phyloP scores from a whole-genome alignment of 2,329 filamentous ascomycete species.

The Fusarium tanahbumbuense region DNA sequence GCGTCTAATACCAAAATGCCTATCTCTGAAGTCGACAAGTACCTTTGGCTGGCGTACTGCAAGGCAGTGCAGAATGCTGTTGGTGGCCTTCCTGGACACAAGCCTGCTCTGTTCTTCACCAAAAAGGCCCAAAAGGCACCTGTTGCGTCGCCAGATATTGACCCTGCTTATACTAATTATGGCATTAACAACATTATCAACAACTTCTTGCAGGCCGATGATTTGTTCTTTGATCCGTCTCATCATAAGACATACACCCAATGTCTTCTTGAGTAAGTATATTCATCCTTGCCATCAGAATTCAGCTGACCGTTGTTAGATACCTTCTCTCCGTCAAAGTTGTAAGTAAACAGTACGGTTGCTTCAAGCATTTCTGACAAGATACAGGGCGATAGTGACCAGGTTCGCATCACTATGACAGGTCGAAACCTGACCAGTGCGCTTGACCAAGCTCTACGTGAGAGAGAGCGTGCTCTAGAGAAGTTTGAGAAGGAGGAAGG shows the following conservation, averaged over 20 bases:
- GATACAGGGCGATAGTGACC: conserved; percentile 9
- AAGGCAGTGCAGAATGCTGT: conserved; percentile 35
- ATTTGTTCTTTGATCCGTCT: conserved; percentile 34
- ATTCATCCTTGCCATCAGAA: accelerated
- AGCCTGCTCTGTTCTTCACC: conserved; percentile 38
- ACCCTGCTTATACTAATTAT: conserved; percentile 32
- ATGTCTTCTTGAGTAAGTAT: conserved; percentile 29
- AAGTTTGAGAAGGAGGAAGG: conserved; percentile 30
- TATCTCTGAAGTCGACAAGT: conserved; percentile 21
- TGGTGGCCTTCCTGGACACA: conserved; percentile 35
- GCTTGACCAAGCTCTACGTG: conserved; percentile 21
- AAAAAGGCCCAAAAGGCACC: conserved; percentile 39
- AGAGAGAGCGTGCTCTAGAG: conserved; percentile 24
- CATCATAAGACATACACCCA: conserved; percentile 36
- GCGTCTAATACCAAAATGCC: conserved; percentile 10
- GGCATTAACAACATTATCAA: conserved; percentile 35
- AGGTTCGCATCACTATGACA: conserved; percentile 1
- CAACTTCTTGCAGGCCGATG: conserved; percentile 32
- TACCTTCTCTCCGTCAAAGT: conserved; percentile 34
- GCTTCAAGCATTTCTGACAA: background rate
- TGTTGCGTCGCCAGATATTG: conserved; percentile 27
- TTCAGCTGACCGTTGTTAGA: background rate
- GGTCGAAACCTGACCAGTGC: conserved; percentile 10
- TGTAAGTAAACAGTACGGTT: background rate
- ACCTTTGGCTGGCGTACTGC: conserved; percentile 37